Base-by-base conservation (phyloP, 495 filamentous ascomycete species). In the Daldinia loculata region DNA sequence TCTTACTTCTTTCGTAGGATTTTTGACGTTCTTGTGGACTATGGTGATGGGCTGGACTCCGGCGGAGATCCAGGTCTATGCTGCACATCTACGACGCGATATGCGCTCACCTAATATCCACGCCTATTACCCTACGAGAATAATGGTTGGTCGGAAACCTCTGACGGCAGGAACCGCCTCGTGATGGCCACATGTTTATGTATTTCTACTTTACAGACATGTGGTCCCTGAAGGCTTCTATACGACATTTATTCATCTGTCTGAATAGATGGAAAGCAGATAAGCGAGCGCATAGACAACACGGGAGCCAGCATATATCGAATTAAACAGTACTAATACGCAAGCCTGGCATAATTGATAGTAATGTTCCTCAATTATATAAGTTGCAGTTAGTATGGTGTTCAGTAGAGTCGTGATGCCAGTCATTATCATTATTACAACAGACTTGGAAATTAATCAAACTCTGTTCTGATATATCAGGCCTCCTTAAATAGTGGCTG, bases 81-180 rank as follows among this genome's bases (percentile, higher is more conserved):
- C 76, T 7, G 74, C 77, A 19, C 70, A 74, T 38, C n/a, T 82
- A n/a, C 73, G 78, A 2, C 74, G 73, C 9, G 78, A 80, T 32
- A 60, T 75, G 39, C 73, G 74, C 12, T 77, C 74, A 8, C 27
- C 57, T 2, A 56, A 76, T 27, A 43, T 62, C 26, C 78, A 81
- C 56, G 55, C 55, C 2, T 76, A 79, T 4, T 80, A 79, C 30
- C 59, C 68, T 8, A 70, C 75, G 38, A 75, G 71, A 34, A 68
- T 79, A 27, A 70, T 81, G 4, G 74, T 75, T 64, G 80, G 72
- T 11, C 74, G 75, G 22, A 82, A 82, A 66, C 80, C 80, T 12
- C 5, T 30, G 4, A 30, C 19, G 11, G 50, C 50, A 1, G 27
- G 14, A 34, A 30, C 32, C 2, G 0, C 55, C 2, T 60, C 9